Base-by-base conservation (phyloP, 495 filamentous ascomycete species). In the Penicilliopsis zonata region DNA sequence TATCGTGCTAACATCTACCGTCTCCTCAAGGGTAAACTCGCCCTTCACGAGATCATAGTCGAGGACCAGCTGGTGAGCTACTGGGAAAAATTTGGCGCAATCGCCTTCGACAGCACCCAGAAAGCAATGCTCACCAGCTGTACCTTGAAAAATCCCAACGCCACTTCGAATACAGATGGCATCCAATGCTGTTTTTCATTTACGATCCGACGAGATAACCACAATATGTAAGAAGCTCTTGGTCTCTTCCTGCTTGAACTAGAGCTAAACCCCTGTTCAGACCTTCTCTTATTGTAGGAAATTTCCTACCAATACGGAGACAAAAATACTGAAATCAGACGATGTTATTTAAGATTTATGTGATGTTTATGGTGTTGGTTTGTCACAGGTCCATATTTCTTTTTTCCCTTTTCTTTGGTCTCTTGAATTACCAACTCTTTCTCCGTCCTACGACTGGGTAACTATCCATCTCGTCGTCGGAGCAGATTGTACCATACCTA, bases 31-130 rank as follows among this genome's bases (percentile, higher is more conserved):
- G 90, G 90, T 26, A 92, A 93, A 53, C 74, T 95, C 37, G 82
- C 88, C 7, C 70, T 99, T 21, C 93, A 99, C 53, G 86, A 99
- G 47, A 86, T 99, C 31, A 75, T 99, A 21, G 81, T 81, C 4
- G 90, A 96, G 58, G 83, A 90, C 30, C 87, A 87, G 35, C 72
- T 92, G 29, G 92, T 96, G 40, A 80, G 80, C 53, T 99, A 99
- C 47, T 99, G 90, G 90, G 88, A 99, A 57, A 94, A 96, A 46
- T 96, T 96, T 48, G 86, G 87, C 10, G 83, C 82, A n/a, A 95
- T 99, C 46, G 90, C 92, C 13, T 99, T 99, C 47, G 90, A 99
- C 50, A 76, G 75, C 34, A 76, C 72, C n/a, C 90, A 96, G 55
- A 95, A 96, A 56, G 88, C 88, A 9, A 88, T 99, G 63, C 65